Percentiles rank a stretch among this genome's conserved stretches.
phyloP scores from a whole-genome alignment of 306 rosid species.

The Castanospermum australe region DNA sequence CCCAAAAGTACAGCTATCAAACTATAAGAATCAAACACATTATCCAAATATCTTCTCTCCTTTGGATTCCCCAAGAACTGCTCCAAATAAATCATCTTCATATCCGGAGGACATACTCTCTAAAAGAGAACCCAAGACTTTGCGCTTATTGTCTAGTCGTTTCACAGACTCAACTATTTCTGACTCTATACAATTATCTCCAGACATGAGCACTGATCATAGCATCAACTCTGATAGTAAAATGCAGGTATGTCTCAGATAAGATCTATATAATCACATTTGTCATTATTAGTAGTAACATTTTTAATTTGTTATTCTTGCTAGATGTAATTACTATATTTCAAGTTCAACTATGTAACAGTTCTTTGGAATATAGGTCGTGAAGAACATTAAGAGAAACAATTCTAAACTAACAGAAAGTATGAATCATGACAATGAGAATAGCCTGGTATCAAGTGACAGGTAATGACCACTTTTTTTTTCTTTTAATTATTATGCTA shows the following conservation, averaged over 20 bases:
- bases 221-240: constrained; percentile 62
- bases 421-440: constrained; percentile 47
- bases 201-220: constrained; percentile 47
- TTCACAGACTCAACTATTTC: constrained; percentile 39
- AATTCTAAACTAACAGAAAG: constrained; percentile 27
- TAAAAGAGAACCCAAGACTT: constrained; percentile 43
- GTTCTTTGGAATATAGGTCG: constrained; percentile 43
- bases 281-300: background rate
- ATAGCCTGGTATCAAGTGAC: constrained; percentile 41
- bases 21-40: constrained; percentile 42
- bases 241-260: constrained; percentile 43
- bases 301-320: background rate
- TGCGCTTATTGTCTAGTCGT: constrained; percentile 59
- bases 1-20: constrained; percentile 33
- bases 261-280: background rate
- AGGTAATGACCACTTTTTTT: constrained; percentile 45
- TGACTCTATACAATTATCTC: constrained; percentile 57
- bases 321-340: background rate
- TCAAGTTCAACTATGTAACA: constrained; percentile 28
- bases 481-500: background rate
- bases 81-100: constrained; percentile 37
- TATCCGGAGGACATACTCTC: constrained; percentile 27
- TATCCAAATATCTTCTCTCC: constrained; percentile 70
- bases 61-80: constrained; percentile 52
- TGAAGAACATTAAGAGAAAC: constrained; percentile 41